These are phyloP conservation scores for Colletotrichum tropicale DNA, from an alignment of 2,329 filamentous ascomycete species.

Conservation along the genomic window DNA sequence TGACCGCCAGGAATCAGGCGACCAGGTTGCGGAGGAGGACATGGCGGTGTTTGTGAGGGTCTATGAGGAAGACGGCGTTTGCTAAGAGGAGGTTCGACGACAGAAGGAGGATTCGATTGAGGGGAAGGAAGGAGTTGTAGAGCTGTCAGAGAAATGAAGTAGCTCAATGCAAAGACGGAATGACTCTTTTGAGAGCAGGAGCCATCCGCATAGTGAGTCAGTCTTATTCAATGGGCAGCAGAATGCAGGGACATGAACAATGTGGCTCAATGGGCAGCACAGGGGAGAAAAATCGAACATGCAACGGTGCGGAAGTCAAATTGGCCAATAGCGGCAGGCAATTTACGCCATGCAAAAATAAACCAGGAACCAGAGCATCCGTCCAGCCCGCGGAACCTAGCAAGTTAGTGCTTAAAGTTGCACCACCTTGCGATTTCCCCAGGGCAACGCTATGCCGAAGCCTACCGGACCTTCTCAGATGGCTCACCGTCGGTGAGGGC, in stretches of 20 bases:
- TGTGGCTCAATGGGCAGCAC: constrained; percentile 9
- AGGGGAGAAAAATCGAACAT: constrained; percentile 2
- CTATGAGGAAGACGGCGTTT: background rate
- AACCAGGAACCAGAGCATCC: constrained; percentile 15
- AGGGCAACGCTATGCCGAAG: constrained; percentile 11
- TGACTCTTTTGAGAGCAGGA: background rate
- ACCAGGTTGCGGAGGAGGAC: constrained; percentile 45
- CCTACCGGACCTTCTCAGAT: constrained; percentile 7
- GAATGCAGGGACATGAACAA: constrained; percentile 4
- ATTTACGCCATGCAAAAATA: background rate
- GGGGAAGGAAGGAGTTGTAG: background rate
- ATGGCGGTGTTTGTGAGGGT: background rate
- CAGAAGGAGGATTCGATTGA: background rate
- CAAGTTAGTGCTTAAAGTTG: background rate
- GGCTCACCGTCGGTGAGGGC: constrained; percentile 12
- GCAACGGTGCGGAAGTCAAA: background rate
- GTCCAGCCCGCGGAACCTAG: background rate
- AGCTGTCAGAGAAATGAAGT: background rate
- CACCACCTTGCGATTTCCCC: background rate
- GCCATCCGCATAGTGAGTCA: background rate
- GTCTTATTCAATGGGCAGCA: background rate
- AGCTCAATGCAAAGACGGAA: background rate
- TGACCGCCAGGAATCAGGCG: constrained; percentile 72
- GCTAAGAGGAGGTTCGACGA: background rate
- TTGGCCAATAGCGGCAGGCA: constrained; percentile 2